Percentiles rank a stretch among this genome's conserved stretches.
These are phyloP conservation scores for Solanum peruvianum DNA, from an alignment of 257 asterid genomes.

Conservation along the genomic window DNA sequence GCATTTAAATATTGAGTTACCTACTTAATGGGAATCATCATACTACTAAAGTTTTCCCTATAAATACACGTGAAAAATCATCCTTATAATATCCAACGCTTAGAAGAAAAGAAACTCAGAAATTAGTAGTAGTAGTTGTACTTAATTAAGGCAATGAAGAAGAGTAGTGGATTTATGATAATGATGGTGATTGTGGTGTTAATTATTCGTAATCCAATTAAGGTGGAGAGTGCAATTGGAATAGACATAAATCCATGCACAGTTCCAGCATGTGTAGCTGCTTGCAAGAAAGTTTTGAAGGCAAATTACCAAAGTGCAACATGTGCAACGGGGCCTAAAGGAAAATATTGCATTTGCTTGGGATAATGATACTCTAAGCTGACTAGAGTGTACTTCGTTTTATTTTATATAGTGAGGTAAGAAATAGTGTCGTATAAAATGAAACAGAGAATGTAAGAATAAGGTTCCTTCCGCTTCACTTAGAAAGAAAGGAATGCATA, in stretches of 20 bases:
- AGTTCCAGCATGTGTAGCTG: constrained; percentile 27
- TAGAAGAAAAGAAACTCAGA: not conserved
- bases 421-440: not conserved
- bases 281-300: constrained; percentile 31
- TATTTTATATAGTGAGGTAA: not conserved
- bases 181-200: not conserved
- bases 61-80: not conserved
- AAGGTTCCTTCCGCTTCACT: not conserved
- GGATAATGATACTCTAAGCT: constrained; percentile 12
- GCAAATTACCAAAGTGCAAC: constrained; percentile 31
- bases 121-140: not conserved
- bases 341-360: constrained; percentile 42
- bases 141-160: not conserved
- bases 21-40: not conserved
- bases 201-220: constrained; percentile 11
- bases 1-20: not conserved
- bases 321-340: constrained; percentile 34
- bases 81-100: not conserved
- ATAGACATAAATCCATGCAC: constrained; percentile 42
- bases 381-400: not conserved
- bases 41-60: not conserved
- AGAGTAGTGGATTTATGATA: not conserved
- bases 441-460: not conserved
- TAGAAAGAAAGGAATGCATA: not conserved
- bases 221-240: constrained; percentile 42